A percentile compares a stretch with the other conserved stretches of the same genome.
Evolutionary conservation across 2,329 filamentous ascomycete species (phyloP).

Genomic region (Monilinia aucupariae): DNA sequence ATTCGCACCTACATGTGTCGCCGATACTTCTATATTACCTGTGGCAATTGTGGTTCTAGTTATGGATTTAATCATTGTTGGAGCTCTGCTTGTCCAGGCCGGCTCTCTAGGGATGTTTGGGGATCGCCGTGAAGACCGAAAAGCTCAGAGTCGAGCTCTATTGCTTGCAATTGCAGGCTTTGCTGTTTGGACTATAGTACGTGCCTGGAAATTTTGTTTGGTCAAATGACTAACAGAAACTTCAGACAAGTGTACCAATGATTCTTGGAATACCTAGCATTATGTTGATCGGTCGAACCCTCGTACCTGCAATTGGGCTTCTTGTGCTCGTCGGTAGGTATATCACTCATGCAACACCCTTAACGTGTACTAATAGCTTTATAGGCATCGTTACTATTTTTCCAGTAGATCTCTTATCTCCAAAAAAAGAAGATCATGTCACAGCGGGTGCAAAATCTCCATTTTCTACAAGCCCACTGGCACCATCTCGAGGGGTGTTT

Average conservation of each 20-base stretch:
- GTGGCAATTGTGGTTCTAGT: conserved; percentile 32
- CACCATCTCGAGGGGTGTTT: conserved; percentile 25
- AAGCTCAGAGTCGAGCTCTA: conserved; percentile 29
- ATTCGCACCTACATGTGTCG: conserved; percentile 33
- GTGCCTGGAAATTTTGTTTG: neutral
- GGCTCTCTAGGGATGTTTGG: conserved; percentile 27
- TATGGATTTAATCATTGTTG: conserved; percentile 33
- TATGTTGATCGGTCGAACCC: conserved; percentile 30
- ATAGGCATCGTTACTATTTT: conserved; percentile 31
- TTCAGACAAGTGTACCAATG: conserved; percentile 33
- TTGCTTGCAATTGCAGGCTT: conserved; percentile 30
- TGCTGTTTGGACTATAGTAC: conserved; percentile 32
- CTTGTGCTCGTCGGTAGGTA: conserved; percentile 33
- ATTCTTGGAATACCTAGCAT: conserved; percentile 32
- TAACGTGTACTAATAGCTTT: neutral
- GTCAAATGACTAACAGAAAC: conserved; percentile 20
- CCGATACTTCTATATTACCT: conserved; percentile 30
- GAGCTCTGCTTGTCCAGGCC: conserved; percentile 27
- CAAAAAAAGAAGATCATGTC: conserved; percentile 24
- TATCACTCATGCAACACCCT: neutral
- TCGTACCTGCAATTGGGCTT: conserved; percentile 33
- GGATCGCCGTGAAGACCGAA: conserved; percentile 20
- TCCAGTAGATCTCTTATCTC: conserved; percentile 25
- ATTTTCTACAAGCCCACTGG: conserved; percentile 27
- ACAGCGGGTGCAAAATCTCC: conserved; percentile 34